Evolutionary conservation across 345 rosid species (phyloP), one percentile per base, ranked within the genome.

Genomic region (Camelina sativa): DNA sequence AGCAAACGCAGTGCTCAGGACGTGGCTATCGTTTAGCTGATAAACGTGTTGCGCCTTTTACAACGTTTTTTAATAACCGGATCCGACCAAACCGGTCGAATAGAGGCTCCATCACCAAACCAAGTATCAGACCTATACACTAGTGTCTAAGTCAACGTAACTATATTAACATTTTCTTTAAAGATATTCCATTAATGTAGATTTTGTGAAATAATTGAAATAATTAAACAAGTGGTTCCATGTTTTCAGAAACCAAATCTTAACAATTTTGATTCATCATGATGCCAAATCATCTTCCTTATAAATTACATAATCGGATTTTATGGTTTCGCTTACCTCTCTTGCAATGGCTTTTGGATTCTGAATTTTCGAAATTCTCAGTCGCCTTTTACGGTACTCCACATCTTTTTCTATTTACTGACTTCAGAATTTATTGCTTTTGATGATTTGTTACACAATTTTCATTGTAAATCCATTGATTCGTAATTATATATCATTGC

Each of bases 1-100:
- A 62, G 3, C 68, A 61, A 37, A 61, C 43, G 61, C 51, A 50
- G 19, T 72, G 37, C 43, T 38, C 54, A 1, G 32, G 41, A 53
- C 76, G 69, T 72, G 63, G 76, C 76, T 43, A 73, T 2, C 54
- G 22, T 62, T 52, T 17, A 63, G 55, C 28, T n/a, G 11, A 37
- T 11, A 38, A 50, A 15, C 60, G 68, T 71, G 60, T 51, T 20
- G 23, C 13, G 60, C 4, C 17, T 22, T 22, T 34, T 20, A 1
- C 12, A 22, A 16, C 2, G 50, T 9, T 48, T 48, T 20, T 34
- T 35, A 17, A 35, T 35, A 48, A 71, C 58, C 59, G 37, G 11
- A 46, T 20, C 34, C 32, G 11, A 55, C 40, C 11, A 2, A 25
- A 30, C 35, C 65, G 56, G 64, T 28, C 30, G 1, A 25, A 28